Conservation (phyloP, 441 rosid genomes). For the Pelargonium citronellum region DNA sequence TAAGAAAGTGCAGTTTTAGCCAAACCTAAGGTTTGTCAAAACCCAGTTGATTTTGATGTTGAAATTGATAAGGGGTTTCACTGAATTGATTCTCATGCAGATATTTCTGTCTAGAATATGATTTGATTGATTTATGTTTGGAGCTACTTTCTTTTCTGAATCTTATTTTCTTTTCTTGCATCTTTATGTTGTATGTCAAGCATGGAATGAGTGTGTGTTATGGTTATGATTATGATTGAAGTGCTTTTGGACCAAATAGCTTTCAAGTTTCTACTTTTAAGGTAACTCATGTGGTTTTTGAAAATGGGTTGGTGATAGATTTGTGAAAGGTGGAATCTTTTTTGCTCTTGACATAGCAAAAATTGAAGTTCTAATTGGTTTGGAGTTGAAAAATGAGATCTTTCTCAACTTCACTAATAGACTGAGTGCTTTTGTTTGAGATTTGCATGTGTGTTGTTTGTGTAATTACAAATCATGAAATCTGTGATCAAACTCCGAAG, state of each 20-base stretch:
- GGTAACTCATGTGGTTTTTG: constrained; percentile 6
- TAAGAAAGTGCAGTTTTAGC: background rate
- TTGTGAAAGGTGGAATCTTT: constrained; percentile 10
- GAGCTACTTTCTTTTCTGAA: background rate
- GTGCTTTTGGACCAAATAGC: background rate
- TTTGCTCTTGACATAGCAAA: background rate
- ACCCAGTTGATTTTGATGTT: background rate
- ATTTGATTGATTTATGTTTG: background rate
- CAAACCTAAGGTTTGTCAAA: background rate
- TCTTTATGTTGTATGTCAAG: background rate
- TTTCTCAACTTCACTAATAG: background rate
- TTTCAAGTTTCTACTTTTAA: constrained; percentile 14
- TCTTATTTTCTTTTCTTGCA: background rate
- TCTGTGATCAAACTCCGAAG: background rate
- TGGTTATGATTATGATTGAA: background rate
- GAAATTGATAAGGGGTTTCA: background rate
- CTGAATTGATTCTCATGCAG: background rate
- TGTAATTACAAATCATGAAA: background rate
- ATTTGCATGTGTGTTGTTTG: background rate
- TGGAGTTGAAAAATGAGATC: background rate
- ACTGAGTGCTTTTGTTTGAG: background rate
- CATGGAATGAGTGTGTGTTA: background rate
- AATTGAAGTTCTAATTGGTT: background rate
- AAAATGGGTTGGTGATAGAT: constrained; percentile 17
- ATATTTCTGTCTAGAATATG: background rate